A percentile compares a stretch with the other conserved stretches of the same genome.
Conservation (phyloP, 2,329 filamentous ascomycete species). For the Colletotrichum cordylinicola region DNA sequence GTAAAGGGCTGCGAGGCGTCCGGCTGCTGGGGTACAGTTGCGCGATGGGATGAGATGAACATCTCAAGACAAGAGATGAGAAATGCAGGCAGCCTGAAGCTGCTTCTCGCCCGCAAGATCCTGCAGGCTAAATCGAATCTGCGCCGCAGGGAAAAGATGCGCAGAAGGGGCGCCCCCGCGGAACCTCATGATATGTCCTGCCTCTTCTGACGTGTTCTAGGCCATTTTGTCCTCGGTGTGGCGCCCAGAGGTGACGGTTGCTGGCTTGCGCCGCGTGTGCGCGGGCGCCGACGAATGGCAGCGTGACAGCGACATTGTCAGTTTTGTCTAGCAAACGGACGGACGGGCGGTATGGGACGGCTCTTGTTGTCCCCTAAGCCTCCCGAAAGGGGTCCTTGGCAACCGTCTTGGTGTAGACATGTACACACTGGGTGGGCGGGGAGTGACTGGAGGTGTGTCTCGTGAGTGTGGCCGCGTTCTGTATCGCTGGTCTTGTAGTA, state of each 20-base stretch:
- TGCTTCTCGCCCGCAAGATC: background rate
- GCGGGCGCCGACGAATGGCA: slow-evolving; percentile 1
- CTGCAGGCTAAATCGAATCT: background rate
- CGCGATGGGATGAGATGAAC: background rate
- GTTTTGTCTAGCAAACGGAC: background rate
- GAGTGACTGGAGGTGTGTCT: background rate
- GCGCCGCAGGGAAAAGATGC: background rate
- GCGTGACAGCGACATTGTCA: slow-evolving; percentile 11
- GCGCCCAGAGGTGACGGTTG: background rate
- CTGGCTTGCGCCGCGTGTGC: background rate
- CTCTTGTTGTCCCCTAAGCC: slow-evolving; percentile 13
- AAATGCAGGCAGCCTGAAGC: background rate
- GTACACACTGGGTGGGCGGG: background rate
- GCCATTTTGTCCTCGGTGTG: slow-evolving; percentile 1
- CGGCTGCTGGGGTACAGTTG: background rate
- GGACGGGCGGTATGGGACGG: slow-evolving; percentile 14
- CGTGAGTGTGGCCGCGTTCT: background rate
- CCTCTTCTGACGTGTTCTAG: slow-evolving; percentile 11
- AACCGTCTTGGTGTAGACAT: background rate
- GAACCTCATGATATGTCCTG: background rate
- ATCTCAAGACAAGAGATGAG: background rate
- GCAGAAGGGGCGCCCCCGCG: background rate
- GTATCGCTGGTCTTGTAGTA: background rate
- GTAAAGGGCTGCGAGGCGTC: background rate
- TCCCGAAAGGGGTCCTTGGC: background rate